A percentile compares a stretch with the other conserved stretches of the same genome.
phyloP scores from a whole-genome alignment of 208 protist genomes.

The Leptomonas seymouri region DNA sequence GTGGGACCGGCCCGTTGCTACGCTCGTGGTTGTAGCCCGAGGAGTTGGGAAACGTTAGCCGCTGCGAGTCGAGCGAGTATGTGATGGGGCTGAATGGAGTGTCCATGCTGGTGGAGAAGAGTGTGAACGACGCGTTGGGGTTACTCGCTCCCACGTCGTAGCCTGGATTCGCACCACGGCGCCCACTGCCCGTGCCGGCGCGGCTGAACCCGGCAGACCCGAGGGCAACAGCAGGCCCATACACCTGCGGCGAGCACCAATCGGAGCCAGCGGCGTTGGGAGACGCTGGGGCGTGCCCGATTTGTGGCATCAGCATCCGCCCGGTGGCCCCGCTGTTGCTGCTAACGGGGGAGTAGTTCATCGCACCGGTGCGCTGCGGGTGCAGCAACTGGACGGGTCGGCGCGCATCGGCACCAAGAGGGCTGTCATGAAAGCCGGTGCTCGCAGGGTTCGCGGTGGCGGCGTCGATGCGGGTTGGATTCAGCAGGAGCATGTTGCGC shows the following conservation, averaged over 20 bases:
- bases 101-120: slow-evolving; percentile 78
- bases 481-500: slow-evolving; percentile 82
- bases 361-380: slow-evolving; percentile 21
- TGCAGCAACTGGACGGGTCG: slow-evolving; percentile 35
- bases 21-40: slow-evolving; percentile 13
- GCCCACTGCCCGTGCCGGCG: neutral
- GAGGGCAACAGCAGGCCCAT: neutral
- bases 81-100: slow-evolving; percentile 88
- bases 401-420: neutral
- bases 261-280: slow-evolving; percentile 26
- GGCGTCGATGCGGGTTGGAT: slow-evolving; percentile 44
- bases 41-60: slow-evolving; percentile 24
- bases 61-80: slow-evolving; percentile 73
- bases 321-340: slow-evolving; percentile 16
- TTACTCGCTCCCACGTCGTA: neutral
- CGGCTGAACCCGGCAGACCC: slow-evolving; percentile 4
- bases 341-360: slow-evolving; percentile 27
- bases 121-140: slow-evolving; percentile 68
- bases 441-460: neutral
- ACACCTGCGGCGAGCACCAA: slow-evolving; percentile 23
- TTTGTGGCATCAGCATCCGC: slow-evolving; percentile 19
- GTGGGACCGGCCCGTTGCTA: neutral
- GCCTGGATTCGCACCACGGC: neutral
- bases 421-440: slow-evolving; percentile 1
- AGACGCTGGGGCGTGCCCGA: slow-evolving; percentile 11